Evolutionary conservation across 2,329 filamentous ascomycete species (phyloP).

Genomic region (Fusarium zealandicum): DNA sequence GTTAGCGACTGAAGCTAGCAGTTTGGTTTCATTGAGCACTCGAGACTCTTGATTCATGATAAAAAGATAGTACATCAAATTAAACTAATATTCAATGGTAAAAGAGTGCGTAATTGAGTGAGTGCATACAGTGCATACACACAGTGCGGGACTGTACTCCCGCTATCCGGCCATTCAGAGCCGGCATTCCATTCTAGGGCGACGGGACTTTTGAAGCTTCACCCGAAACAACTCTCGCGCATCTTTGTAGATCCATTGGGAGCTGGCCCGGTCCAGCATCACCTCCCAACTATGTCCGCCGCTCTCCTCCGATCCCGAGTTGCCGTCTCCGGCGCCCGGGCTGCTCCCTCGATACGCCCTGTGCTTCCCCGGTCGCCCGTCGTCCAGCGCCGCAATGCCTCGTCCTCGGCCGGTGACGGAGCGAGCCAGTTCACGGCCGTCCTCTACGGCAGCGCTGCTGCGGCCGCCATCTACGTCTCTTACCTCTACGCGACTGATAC

Average conservation of each 20-base stretch:
- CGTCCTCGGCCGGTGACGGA: conserved; percentile 43
- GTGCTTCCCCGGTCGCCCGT: conserved; percentile 28
- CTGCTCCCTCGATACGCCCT: conserved; percentile 30
- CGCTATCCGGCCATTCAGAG: conserved; percentile 23
- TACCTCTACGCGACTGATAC: conserved; percentile 80
- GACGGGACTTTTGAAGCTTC: conserved; percentile 35
- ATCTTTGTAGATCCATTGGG: conserved; percentile 41
- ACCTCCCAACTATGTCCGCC: conserved; percentile 39
- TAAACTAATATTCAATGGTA: too few relatives aligned
- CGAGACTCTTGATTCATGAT: too few relatives aligned
- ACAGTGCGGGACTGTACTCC: conserved; percentile 35
- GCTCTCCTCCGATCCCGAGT: conserved; percentile 38
- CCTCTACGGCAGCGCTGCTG: conserved; percentile 52
- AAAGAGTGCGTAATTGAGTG: background rate
- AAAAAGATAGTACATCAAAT: too few relatives aligned
- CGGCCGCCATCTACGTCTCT: conserved; percentile 53
- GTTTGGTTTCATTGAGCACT: too few relatives aligned
- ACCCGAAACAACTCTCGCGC: conserved; percentile 34
- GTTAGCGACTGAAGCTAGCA: too few relatives aligned
- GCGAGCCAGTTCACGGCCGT: conserved; percentile 46
- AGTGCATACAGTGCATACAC: conserved; percentile 22
- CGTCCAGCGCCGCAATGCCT: conserved; percentile 44
- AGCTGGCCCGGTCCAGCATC: conserved; percentile 41
- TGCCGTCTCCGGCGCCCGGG: conserved; percentile 30
- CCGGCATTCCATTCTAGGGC: conserved; percentile 38